phyloP scores from a whole-genome alignment of 257 asterid species.

The Solanum verrucosum region DNA sequence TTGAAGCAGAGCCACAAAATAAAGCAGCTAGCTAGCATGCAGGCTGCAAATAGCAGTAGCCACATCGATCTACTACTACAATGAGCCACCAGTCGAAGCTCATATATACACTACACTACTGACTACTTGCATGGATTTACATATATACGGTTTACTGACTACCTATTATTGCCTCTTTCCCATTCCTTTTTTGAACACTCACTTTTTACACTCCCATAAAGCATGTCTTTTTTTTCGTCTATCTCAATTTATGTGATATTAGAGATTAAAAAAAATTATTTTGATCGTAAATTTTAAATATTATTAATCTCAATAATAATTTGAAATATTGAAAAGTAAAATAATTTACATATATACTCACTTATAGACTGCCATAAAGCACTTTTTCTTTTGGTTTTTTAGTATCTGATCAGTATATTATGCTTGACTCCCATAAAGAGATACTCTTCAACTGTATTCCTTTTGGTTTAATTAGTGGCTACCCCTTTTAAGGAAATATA shows the following conservation, averaged over 20 bases:
- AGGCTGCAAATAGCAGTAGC: neutral
- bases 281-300: neutral
- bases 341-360: neutral
- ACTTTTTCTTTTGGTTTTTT: neutral
- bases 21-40: neutral
- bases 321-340: neutral
- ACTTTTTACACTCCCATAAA: neutral
- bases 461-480: constrained; percentile 7
- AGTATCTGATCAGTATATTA: neutral
- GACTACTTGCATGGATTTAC: neutral
- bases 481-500: neutral
- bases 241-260: neutral
- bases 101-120: neutral
- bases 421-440: constrained; percentile 5
- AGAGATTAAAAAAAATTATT: too few relatives aligned
- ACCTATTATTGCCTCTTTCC: neutral
- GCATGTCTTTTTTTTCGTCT: neutral
- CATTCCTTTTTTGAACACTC: neutral
- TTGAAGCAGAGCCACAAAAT: neutral
- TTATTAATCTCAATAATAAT: too few relatives aligned
- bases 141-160: neutral
- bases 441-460: constrained; percentile 4
- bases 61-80: neutral
- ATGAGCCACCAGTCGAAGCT: neutral
- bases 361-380: neutral